Evolutionary conservation across 257 asterid genomes (phyloP), one percentile per base, ranked within the genome.

Genomic region (Cinchona pubescens): DNA sequence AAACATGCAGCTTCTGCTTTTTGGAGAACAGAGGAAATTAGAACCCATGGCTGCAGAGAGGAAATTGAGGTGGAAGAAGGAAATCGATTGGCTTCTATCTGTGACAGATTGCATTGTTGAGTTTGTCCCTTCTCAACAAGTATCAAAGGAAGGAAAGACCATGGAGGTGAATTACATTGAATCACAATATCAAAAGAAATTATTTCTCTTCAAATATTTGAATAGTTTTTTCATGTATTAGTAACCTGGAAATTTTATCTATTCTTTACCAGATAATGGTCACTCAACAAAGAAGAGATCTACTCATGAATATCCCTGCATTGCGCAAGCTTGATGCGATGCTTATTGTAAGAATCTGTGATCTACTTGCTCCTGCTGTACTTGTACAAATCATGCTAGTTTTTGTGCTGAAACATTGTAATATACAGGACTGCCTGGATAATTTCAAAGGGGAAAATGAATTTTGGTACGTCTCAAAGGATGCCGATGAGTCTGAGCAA

Each of bases 71-170:
- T 93, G 98, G 98, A 90, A 79, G 75, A 93, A 87, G 77, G 98
- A 93, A 79, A 79, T 84, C 7, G 95, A 85, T n/a, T 91, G 94
- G 96, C 94, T 93, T 78, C 79, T 91, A 67, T 85, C 94, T 8
- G 96, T 93, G 40, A 82, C 98, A 4, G 97, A 93, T 83, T 80
- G 85, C 83, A 90, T 93, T 62, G 97, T 93, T 45, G 98, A 93
- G 79, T 84, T 93, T 61, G 95, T 90, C n/a, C 84, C 98, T 72
- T 84, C 97, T 73, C 88, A 88, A 73, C 97, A 91, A 76, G 73
- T 79, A 77, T 51, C 92, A 0, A 89, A 88, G 78, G 96, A 90
- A 67, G 98, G 98, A 77, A 64, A 92, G 18, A 75, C 9, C 10
- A 88, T 93, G 88, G 98, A 93, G 92, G 98, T 93, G 72, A 67